Evolutionary conservation across 2,329 filamentous ascomycete species (phyloP), one percentile per base, ranked within the genome.

Genomic region (Sodiomyces alkalinus): DNA sequence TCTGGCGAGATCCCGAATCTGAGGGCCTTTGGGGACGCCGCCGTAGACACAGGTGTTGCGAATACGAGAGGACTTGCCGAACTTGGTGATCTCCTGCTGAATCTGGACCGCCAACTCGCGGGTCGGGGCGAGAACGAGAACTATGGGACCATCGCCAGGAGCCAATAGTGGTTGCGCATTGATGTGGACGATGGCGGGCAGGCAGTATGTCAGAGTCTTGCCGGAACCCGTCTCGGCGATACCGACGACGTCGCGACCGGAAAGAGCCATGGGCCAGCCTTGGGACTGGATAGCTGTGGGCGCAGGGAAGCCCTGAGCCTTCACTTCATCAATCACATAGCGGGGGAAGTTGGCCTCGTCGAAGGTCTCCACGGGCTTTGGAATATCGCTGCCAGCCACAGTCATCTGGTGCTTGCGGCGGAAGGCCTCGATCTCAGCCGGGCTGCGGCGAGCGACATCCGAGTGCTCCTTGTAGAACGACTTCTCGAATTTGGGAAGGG

Each of bases 21-120:
- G 90, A 39, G 81, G 81, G 32, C 90, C 90, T 67, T 93, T 94
- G 47, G 90, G 90, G 22, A 98, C 90, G 77, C 90, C 90, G 56
- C 90, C 90, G 58, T 98, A 98, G 35, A 98, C 87, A 54, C 90
- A 98, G 21, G 90, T 96, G 64, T 96, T 96, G 55, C 90, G 80
- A 47, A 98, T 96, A 47, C 87, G 81, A 23, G 90, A 96, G 6
- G 90, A 96, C 57, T 90, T 90, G 48, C 90, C 90, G 45, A 96
- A 98, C 56, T 96, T 98, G 60, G 80, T 92, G 52, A 96, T 92
- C 60, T 98, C 90, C 48, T 92, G 74, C 59, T 98, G 87, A 53
- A 98, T 98, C 62, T 98, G 90, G 33, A 96, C 90, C 37, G 90
- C 90, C 52, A 98, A 68, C 63, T 98, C 90, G 72, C 90, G 85